A percentile compares a stretch with the other conserved stretches of the same genome.
phyloP scores from a whole-genome alignment of 148 eudicot genomes.

The Beta vulgaris region DNA sequence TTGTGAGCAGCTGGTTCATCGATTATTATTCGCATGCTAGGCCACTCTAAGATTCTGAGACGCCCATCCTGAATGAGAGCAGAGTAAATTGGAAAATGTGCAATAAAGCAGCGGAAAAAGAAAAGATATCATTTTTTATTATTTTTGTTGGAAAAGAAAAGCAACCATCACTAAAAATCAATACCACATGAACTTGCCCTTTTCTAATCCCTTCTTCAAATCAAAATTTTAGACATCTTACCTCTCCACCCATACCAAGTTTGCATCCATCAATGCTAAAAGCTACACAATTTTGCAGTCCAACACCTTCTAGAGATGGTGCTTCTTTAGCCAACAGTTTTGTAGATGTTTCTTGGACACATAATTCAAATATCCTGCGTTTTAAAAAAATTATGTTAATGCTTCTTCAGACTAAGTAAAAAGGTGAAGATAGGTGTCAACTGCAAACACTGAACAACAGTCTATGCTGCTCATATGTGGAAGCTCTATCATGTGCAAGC shows the following conservation, averaged over 20 bases:
- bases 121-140: not conserved
- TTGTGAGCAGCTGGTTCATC: constrained; percentile 95
- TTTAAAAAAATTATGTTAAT: constrained; percentile 5
- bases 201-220: not conserved
- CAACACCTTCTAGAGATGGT: constrained; percentile 63
- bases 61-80: constrained; percentile 63
- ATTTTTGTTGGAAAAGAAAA: constrained; percentile 10
- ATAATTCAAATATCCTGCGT: constrained; percentile 65
- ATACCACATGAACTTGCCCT: not conserved
- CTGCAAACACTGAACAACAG: not conserved
- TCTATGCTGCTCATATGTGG: not conserved
- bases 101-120: not conserved
- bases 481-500: not conserved
- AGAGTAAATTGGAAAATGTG: constrained; percentile 19
- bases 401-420: not conserved
- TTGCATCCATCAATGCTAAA: constrained; percentile 87
- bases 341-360: constrained; percentile 39
- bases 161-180: not conserved
- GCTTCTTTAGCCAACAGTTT: constrained; percentile 55
- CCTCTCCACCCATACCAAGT: constrained; percentile 88
- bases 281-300: constrained; percentile 68
- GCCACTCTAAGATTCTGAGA: constrained; percentile 97
- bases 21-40: constrained; percentile 66
- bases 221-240: constrained; percentile 27
- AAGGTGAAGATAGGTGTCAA: not conserved